A percentile compares a stretch with the other conserved stretches of the same genome.
Conservation (phyloP, 306 rosid genomes). For the Phaseolus lunatus region DNA sequence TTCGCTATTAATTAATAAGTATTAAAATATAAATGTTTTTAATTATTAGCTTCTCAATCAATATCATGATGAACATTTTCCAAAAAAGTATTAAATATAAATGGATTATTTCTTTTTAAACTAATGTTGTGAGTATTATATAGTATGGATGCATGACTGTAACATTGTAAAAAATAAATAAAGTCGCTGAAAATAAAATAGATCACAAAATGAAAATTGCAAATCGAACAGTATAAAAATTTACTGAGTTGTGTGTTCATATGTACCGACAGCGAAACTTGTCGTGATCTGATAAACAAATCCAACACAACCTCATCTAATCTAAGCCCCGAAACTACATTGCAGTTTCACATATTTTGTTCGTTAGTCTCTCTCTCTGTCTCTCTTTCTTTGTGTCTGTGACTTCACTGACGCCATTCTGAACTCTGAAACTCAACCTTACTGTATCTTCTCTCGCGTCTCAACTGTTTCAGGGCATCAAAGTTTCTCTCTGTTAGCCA, state of each 20-base stretch:
- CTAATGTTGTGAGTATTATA: background rate
- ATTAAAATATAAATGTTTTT: background rate
- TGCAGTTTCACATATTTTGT: conserved; percentile 38
- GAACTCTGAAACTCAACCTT: conserved; percentile 11
- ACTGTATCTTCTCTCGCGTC: background rate
- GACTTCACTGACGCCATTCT: background rate
- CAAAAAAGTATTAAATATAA: background rate
- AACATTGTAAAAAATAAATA: background rate
- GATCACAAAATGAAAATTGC: background rate
- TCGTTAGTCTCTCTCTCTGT: conserved; percentile 5
- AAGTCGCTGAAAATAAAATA: background rate
- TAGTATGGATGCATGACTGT: background rate
- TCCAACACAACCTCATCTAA: conserved; percentile 12
- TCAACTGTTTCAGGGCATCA: background rate
- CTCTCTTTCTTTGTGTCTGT: background rate
- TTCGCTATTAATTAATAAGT: background rate
- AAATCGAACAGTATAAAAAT: background rate
- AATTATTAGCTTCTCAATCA: background rate
- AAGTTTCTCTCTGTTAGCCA: conserved; percentile 7
- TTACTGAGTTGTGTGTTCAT: background rate
- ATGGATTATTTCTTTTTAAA: background rate
- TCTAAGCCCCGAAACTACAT: conserved; percentile 30
- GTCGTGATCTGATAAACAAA: conserved; percentile 31
- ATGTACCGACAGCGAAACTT: conserved; percentile 22
- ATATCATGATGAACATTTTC: background rate